These are phyloP conservation scores for Coemansia sp. DNA, from an alignment of 371 early-diverging fungal species.

Conservation along the genomic window DNA sequence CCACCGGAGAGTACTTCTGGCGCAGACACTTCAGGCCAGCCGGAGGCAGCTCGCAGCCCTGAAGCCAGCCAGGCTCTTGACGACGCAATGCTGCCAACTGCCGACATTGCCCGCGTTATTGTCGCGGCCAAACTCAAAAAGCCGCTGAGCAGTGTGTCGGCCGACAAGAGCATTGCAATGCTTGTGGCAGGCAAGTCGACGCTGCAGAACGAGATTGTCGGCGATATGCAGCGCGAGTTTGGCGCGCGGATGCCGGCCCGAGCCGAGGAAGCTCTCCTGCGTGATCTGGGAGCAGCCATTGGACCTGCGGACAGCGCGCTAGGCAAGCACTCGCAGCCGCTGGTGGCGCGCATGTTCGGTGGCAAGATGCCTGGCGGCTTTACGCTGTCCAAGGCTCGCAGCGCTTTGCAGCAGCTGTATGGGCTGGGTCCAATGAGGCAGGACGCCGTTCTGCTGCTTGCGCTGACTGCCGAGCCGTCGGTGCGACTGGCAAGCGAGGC, in stretches of 20 bases:
- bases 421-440: conserved; percentile 82
- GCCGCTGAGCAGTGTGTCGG: conserved; percentile 70
- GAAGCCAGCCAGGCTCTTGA: conserved; percentile 14
- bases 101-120: conserved; percentile 74
- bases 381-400: conserved; percentile 75
- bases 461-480: conserved; percentile 83
- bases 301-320: conserved; percentile 61
- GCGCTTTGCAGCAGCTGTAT: conserved; percentile 65
- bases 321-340: conserved; percentile 81
- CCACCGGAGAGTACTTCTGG: too few relatives aligned
- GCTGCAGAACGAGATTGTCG: conserved; percentile 94
- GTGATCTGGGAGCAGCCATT: conserved; percentile 75
- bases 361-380: conserved; percentile 95
- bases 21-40: conserved; percentile 21
- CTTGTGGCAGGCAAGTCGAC: conserved; percentile 94
- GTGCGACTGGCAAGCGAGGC: conserved; percentile 74
- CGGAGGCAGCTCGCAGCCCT: conserved; percentile 9
- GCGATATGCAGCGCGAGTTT: conserved; percentile 95
- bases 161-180: conserved; percentile 91
- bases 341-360: conserved; percentile 80
- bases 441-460: conserved; percentile 78
- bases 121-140: conserved; percentile 92
- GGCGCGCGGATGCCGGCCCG: conserved; percentile 82
- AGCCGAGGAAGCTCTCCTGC: conserved; percentile 84
- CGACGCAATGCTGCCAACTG: conserved; percentile 77